Evolutionary conservation across 108 stramenopile genomes (phyloP), one percentile per base, ranked within the genome.

Genomic region (Craspedostauros australis): DNA sequence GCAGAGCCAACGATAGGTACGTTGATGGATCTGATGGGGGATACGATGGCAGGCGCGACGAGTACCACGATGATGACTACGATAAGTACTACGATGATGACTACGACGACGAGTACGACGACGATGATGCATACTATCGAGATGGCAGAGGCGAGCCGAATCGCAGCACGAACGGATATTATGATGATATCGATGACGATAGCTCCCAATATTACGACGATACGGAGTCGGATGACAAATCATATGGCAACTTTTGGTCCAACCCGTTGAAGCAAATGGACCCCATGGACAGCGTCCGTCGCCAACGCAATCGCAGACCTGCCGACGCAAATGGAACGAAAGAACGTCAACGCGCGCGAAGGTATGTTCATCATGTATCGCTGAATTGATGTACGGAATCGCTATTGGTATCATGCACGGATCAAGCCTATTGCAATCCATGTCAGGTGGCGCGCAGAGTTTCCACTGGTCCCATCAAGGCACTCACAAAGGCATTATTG

Each of bases 211-310:
- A 40, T 12, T 43, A 36, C 21, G 49, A 45, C 20, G 19, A n/a
- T 7, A 4, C 32, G 50, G 37, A 7, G 32, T n/a, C n/a, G n/a
- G n/a, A n/a, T n/a, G n/a, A n/a, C n/a, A n/a, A n/a, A n/a, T n/a
- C n/a, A n/a, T n/a, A n/a, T 23, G 73, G 73, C 33, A 75, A 69
- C 54, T 62, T 75, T 60, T 79, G 79, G 79, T 54, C 79, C 54
- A 66, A 73, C 70, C 54, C 74, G n/a, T n/a, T n/a, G n/a, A n/a
- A n/a, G n/a, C n/a, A n/a, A n/a, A n/a, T n/a, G n/a, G n/a, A n/a
- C n/a, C n/a, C n/a, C n/a, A n/a, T n/a, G n/a, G n/a, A n/a, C n/a
- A n/a, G n/a, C n/a, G n/a, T n/a, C n/a, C n/a, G n/a, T n/a, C n/a
- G n/a, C n/a, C n/a, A n/a, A n/a, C n/a, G n/a, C n/a, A n/a, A n/a